phyloP scores from a whole-genome alignment of 257 asterid genomes.

The Solanum lycopersicoides region DNA sequence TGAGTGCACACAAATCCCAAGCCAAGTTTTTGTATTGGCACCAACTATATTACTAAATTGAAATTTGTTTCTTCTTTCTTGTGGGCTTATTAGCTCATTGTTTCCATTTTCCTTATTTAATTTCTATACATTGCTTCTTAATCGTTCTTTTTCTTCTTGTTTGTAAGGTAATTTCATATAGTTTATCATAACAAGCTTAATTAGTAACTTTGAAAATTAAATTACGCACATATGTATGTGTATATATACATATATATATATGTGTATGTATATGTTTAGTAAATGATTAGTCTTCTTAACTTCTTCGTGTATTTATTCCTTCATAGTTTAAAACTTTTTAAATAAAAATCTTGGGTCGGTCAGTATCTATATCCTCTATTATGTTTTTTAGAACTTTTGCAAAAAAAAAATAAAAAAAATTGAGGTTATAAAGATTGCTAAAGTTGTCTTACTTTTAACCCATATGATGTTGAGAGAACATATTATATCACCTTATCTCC shows the following conservation, averaged over 20 bases:
- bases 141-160: background rate
- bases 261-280: no score
- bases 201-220: background rate
- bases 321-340: background rate
- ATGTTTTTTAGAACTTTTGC: background rate
- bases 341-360: background rate
- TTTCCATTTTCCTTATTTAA: background rate
- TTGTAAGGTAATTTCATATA: background rate
- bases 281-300: no score
- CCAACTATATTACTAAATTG: background rate
- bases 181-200: background rate
- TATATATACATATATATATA: no score
- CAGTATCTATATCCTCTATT: background rate
- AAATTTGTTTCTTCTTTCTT: no score
- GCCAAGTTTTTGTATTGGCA: background rate
- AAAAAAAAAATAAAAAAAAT: background rate
- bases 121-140: background rate
- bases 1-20: background rate
- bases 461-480: background rate
- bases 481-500: background rate
- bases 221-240: no score
- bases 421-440: background rate
- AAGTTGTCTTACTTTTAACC: background rate
- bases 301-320: background rate
- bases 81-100: background rate